phyloP scores from a whole-genome alignment of 2,329 filamentous ascomycete genomes.

The Penicillium sp. region DNA sequence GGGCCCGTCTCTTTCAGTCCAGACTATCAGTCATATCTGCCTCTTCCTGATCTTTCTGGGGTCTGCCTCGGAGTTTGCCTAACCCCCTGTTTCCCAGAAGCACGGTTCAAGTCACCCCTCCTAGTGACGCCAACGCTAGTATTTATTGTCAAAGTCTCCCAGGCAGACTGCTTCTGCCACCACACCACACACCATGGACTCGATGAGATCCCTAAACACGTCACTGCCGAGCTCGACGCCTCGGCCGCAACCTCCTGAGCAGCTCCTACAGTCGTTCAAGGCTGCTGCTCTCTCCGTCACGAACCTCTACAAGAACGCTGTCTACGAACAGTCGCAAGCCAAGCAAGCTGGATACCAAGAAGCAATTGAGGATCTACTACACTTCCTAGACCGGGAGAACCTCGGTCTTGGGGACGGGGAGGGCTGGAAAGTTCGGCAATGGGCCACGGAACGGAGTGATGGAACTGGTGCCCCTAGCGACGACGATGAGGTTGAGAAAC shows the following conservation, averaged over 20 bases:
- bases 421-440: constrained; percentile 57
- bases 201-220: constrained; percentile 55
- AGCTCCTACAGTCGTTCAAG: constrained; percentile 79
- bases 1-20: too few relatives aligned
- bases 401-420: constrained; percentile 72
- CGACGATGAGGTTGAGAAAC: constrained; percentile 39
- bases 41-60: too few relatives aligned
- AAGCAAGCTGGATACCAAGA: constrained; percentile 87
- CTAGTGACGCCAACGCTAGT: too few relatives aligned
- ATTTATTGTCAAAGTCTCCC: too few relatives aligned
- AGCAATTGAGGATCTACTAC: constrained; percentile 76
- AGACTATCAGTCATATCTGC: too few relatives aligned
- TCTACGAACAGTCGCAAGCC: constrained; percentile 64
- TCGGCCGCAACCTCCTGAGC: constrained; percentile 41
- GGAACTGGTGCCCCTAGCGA: constrained; percentile 35
- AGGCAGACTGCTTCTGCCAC: too few relatives aligned
- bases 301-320: constrained; percentile 88
- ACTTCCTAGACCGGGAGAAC: constrained; percentile 72
- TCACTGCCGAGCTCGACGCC: constrained; percentile 49
- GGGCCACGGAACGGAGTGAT: constrained; percentile 45
- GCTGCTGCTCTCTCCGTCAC: constrained; percentile 87
- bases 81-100: too few relatives aligned
- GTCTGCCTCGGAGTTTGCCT: too few relatives aligned
- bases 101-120: too few relatives aligned
- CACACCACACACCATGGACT: constrained; percentile 48